phyloP scores from a whole-genome alignment of 192 early-diverging fungal genomes.

The Coemansia sp. region DNA sequence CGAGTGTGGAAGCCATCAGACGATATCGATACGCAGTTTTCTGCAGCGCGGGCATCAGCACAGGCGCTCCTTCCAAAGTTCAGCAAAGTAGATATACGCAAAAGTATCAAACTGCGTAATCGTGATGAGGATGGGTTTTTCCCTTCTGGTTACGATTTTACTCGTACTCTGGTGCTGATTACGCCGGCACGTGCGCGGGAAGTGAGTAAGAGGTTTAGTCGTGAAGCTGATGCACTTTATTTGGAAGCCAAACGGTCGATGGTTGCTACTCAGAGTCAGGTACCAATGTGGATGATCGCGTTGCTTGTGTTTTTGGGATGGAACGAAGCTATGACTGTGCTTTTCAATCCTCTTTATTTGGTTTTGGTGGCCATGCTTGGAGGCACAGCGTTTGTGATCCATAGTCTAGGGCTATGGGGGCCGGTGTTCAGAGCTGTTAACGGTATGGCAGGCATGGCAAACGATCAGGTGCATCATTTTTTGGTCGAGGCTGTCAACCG shows the following conservation, averaged over 20 bases:
- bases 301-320: constrained; percentile 84
- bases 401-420: constrained; percentile 67
- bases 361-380: constrained; percentile 63
- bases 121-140: constrained; percentile 19
- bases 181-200: constrained; percentile 64
- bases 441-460: constrained; percentile 47
- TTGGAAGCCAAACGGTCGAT: constrained; percentile 95
- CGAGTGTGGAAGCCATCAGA: constrained; percentile 94
- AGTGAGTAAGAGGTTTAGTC: constrained; percentile 78
- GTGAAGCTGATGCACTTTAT: constrained; percentile 88
- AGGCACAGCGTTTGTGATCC: constrained; percentile 61
- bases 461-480: constrained; percentile 49
- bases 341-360: constrained; percentile 85
- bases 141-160: constrained; percentile 59
- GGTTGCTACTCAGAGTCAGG: constrained; percentile 80
- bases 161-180: constrained; percentile 63
- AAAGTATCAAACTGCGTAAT: not conserved
- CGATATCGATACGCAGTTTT: constrained; percentile 89
- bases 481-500: constrained; percentile 56
- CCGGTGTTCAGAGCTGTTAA: constrained; percentile 56
- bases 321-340: constrained; percentile 89
- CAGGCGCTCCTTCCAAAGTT: constrained; percentile 67
- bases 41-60: constrained; percentile 67
- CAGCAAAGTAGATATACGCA: constrained; percentile 66
- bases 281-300: constrained; percentile 84